Base-by-base conservation (phyloP, 23 red algal species). In the Gracilariopsis chorda region DNA sequence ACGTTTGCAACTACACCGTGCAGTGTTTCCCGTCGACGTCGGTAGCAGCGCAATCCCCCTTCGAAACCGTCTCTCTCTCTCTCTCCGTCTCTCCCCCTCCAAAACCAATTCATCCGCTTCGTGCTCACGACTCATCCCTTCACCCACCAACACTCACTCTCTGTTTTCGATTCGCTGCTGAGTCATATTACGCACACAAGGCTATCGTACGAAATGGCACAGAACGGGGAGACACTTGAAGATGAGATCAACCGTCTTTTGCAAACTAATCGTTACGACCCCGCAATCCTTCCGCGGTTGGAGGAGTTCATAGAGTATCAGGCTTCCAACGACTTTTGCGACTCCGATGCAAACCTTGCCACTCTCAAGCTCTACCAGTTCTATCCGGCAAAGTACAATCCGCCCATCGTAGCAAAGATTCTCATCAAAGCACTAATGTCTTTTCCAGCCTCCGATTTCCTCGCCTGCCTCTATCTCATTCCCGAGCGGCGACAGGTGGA, bases 311-410 rank as follows among this genome's bases (percentile, higher is more conserved):
- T 96, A 56, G 51, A 96, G 14, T 86, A 92, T 35, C 94, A 96
- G 43, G 45, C 87, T 19, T 45, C 59, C 32, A 69, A 46, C 30
- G 88, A 60, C 21, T 73, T 75, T 33, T 76, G 71, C 63, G 94
- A 96, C 48, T 57, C 82, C 13, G 87, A 92, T 40, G 94, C 89
- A 7, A 96, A 96, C 47, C 69, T 96, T 27, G 94, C 88, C 36
- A 60, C 72, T 30, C 91, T 96, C 46, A 96, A 96, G 64, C 77
- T 96, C 35, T 96, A 96, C 52, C 94, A 96, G 37, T 96, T 96
- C 83, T 93, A 96, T 73, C 94, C 94, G 4, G 88, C 72, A 7
- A 80, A 77, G 40, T 89, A 82, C 64, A 82, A 85, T 51, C 28
- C 84, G 3, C n/a, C 44, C 48, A 82, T 79, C 17, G 88, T 93